Conservation (phyloP, 75 land plant species). For the Cunninghamia lanceolata region DNA sequence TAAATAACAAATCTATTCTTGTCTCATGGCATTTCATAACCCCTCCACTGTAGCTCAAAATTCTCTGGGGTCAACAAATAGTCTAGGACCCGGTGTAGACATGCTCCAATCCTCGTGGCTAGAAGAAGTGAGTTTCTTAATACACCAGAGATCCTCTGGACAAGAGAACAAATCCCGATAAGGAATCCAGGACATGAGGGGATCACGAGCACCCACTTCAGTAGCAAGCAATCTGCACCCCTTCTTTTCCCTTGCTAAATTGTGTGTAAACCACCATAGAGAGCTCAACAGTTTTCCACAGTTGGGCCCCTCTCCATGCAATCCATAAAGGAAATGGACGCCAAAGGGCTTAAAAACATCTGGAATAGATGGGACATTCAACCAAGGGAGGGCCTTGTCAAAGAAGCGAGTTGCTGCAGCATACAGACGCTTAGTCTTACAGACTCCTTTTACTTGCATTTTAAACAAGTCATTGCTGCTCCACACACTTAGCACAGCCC, state of each 20-base stretch:
- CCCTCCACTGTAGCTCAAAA: constrained; percentile 12
- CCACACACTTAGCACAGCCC: constrained; percentile 70
- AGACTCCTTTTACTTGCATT: constrained; percentile 46
- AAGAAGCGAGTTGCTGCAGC: constrained; percentile 19
- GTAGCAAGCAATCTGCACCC: constrained; percentile 41
- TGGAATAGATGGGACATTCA: constrained; percentile 38
- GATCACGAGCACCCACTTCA: constrained; percentile 47
- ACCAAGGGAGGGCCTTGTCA: constrained; percentile 39
- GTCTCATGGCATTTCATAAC: too few species aligned
- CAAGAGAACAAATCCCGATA: constrained; percentile 45
- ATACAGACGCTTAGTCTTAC: constrained; percentile 6
- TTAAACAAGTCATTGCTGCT: constrained; percentile 47
- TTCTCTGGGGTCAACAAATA: constrained; percentile 72
- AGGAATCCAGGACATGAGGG: constrained; percentile 35
- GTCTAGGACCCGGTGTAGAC: constrained; percentile 14
- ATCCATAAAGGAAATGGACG: constrained; percentile 52
- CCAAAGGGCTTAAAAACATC: constrained; percentile 39
- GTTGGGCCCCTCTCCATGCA: constrained; percentile 33
- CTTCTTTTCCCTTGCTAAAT: constrained; percentile 26
- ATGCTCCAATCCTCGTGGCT: constrained; percentile 16
- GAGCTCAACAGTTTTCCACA: constrained; percentile 24
- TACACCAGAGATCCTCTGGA: constrained; percentile 62
- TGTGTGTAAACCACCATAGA: constrained; percentile 39
- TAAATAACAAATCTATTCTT: too few species aligned
- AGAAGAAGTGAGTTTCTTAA: constrained; percentile 25